Base-by-base conservation (phyloP, 768 basidiomycete genomes). In the Leccinum subgranulosum region DNA sequence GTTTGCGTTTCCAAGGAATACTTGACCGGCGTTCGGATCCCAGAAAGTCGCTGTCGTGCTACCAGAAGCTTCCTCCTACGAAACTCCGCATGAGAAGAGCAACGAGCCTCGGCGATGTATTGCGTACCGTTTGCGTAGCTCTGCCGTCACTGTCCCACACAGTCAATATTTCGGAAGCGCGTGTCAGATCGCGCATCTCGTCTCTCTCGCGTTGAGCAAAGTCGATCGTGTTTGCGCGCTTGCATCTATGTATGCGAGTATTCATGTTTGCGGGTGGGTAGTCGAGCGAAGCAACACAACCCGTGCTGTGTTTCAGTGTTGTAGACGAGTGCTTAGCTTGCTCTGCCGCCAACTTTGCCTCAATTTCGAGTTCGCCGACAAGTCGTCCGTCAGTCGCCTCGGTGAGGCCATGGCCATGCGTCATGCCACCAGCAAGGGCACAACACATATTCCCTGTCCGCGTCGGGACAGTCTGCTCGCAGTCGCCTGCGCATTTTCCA, bases 161-260 rank as follows among this genome's bases (percentile, higher is more conserved):
- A 41, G 79, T 79, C 61, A 88, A 76, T 53, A 95, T 92, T 74
- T 92, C 90, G 21, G 83, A 86, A 7, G 92, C 90, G 57, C 84
- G 81, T 0, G 94, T 96, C 54, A 95, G 75, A 66, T 90, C 88
- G 12, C 88, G 78, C 91, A 94, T 95, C 76, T 95, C 94, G 59
- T 92, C 90, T 72, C 84, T 84, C 75, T 96, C 93, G 33, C 91
- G 79, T 66, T 85, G 81, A 14, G 90, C 85, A 71, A 94, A 93
- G 69, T 92, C 84, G 67, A 92, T 81, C 29, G 87, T 88, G 68
- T 89, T 88, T 4, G 74, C 74, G 34, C 60, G 58, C 62, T 66
- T 67, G 52, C 69, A 70, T 49, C 69, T 61, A 21, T 70, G 69
- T 41, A 69, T 58, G 12, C 62, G 64, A 10, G 60, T 49, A 31